A percentile compares a stretch with the other conserved stretches of the same genome.
These are phyloP conservation scores for Ganoderma lingzhi DNA, from an alignment of 1,284 basidiomycete species.

Conservation along the genomic window DNA sequence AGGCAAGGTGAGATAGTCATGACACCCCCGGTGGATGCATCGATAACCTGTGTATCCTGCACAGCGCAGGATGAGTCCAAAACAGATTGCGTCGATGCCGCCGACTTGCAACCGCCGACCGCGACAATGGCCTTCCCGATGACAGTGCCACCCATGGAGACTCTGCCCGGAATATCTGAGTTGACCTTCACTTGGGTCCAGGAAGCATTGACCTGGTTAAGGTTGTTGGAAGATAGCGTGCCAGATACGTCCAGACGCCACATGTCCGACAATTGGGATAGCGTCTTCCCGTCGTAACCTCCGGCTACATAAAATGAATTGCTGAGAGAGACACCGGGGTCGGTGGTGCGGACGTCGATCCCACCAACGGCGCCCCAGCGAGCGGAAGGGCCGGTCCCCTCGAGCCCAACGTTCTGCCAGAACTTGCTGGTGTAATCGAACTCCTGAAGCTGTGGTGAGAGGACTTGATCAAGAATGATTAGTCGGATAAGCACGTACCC, in stretches of 20 bases:
- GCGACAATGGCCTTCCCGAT: conserved; percentile 51
- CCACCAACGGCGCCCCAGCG: conserved; percentile 78
- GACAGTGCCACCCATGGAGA: conserved; percentile 59
- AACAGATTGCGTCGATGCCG: conserved; percentile 37
- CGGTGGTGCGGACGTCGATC: conserved; percentile 51
- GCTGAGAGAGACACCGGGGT: conserved; percentile 55
- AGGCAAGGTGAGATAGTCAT: conserved; percentile 61
- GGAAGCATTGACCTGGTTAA: conserved; percentile 55
- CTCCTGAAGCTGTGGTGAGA: conserved; percentile 54
- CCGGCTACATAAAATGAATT: conserved; percentile 77
- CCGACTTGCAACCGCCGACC: conserved; percentile 63
- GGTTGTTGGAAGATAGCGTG: conserved; percentile 72
- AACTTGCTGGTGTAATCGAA: conserved; percentile 78
- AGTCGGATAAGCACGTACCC: conserved; percentile 56
- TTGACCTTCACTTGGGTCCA: conserved; percentile 61
- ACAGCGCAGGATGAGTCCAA: conserved; percentile 60
- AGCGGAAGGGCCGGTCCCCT: conserved; percentile 60
- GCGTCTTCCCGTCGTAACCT: conserved; percentile 59
- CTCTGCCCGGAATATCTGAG: conserved; percentile 51
- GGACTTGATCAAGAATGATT: neutral
- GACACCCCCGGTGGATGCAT: conserved; percentile 47
- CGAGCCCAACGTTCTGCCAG: conserved; percentile 67
- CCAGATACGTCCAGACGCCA: conserved; percentile 76
- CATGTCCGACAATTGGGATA: conserved; percentile 63
- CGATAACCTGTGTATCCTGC: conserved; percentile 63